Evolutionary conservation across 768 basidiomycete genomes (phyloP).

Genomic region (Trametes cubensis): DNA sequence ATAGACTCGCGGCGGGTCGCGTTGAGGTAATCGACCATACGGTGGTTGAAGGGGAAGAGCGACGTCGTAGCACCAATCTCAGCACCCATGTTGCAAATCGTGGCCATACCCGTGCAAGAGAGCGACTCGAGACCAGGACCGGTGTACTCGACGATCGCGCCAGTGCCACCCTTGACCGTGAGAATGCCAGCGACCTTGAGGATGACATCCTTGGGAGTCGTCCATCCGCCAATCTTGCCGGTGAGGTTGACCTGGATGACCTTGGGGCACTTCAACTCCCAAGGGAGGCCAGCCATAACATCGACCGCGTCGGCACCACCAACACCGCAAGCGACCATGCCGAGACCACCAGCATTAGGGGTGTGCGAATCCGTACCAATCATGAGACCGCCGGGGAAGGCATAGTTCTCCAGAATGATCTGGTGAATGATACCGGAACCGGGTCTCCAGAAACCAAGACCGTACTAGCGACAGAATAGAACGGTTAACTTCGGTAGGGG

Average conservation of each 20-base stretch:
- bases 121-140: conserved; percentile 95
- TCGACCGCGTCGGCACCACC: conserved; percentile 99
- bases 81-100: conserved; percentile 99
- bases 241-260: conserved; percentile 97
- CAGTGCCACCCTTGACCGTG: conserved; percentile 99
- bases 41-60: conserved; percentile 96
- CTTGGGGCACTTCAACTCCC: conserved; percentile 99
- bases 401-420: conserved; percentile 99
- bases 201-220: conserved; percentile 98
- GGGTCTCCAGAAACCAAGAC: conserved; percentile 99
- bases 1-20: conserved; percentile 93
- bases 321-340: conserved; percentile 99
- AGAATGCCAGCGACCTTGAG: conserved; percentile 99
- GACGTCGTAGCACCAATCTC: conserved; percentile 99
- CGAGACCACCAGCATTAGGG: conserved; percentile 98
- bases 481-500: neutral
- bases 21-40: conserved; percentile 91
- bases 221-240: conserved; percentile 96
- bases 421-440: conserved; percentile 99
- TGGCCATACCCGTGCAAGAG: conserved; percentile 98
- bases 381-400: conserved; percentile 99
- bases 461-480: conserved; percentile 63
- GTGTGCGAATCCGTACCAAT: conserved; percentile 99
- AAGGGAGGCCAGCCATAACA: conserved; percentile 97
- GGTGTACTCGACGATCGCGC: conserved; percentile 97